Evolutionary conservation across 768 basidiomycete genomes (phyloP), one percentile per base, ranked within the genome.

Genomic region (Kwoniella sp.): DNA sequence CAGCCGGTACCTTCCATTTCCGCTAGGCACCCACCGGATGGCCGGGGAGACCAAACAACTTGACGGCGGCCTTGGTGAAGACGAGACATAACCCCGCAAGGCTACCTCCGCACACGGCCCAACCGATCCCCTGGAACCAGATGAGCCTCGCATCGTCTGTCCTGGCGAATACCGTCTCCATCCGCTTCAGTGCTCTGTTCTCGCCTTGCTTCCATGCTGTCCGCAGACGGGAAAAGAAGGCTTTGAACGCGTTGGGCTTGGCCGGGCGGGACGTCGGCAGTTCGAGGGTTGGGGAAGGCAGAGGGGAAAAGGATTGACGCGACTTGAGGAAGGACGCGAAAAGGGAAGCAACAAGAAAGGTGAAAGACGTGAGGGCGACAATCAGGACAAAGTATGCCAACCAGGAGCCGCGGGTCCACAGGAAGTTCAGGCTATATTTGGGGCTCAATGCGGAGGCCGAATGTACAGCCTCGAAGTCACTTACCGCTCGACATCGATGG

Each of bases 71-170:
- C 66, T 83, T 86, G 5, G 85, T 85, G 56, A 96, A 92, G 3
- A 98, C 89, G 51, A 98, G 78, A 73, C 84, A 87, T 34, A 84
- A 84, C 5, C 92, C 93, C 5, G 89, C 89, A 32, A 98, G 77
- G 29, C 89, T 86, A 11, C 92, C 92, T 28, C 92, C 91, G 48
- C 84, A 84, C 57, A 90, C 90, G 2, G 89, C 87, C 93, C 92
- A 96, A 1, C 85, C 85, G 43, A 98, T 89, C 12, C 91, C 92
- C 38, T 92, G 79, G 23, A 87, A 84, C 88, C 90, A 95, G 6
- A 86, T 85, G 34, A 98, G 78, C 47, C 84, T 84, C 61, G 82
- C 86, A 67, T 98, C 92, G 66, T 86, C 86, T 65, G 85, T 86
- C 11, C 84, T 79, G 25, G 81, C 84, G 7, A 85, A 85, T 84